These are phyloP conservation scores for Hypholoma fasciculare DNA, from an alignment of 768 basidiomycete genomes.

Conservation along the genomic window DNA sequence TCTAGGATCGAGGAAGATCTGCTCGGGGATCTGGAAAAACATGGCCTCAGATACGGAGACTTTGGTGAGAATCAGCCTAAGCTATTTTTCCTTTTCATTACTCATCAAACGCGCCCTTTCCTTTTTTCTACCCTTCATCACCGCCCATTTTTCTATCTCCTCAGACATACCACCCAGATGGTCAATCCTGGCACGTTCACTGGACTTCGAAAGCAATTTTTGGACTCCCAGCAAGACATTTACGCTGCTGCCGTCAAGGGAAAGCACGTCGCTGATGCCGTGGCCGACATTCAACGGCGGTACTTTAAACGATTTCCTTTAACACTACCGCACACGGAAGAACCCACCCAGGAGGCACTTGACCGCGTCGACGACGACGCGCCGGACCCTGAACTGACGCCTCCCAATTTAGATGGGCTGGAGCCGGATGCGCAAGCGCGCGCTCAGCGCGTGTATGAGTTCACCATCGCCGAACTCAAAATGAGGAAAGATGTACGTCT, in stretches of 20 bases:
- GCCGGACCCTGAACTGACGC: background rate
- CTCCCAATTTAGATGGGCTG: background rate
- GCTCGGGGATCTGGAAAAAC: too few relatives aligned
- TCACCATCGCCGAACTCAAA: background rate
- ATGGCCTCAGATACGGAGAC: too few relatives aligned
- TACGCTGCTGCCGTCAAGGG: background rate
- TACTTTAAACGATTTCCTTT: conserved; percentile 7
- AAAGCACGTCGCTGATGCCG: background rate
- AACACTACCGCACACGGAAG: background rate
- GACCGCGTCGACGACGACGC: background rate
- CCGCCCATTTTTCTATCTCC: too few relatives aligned
- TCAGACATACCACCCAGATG: background rate
- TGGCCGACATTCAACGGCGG: background rate
- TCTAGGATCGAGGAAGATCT: too few relatives aligned
- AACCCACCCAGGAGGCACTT: background rate
- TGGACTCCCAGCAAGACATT: background rate
- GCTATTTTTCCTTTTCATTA: too few relatives aligned
- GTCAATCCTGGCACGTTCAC: conserved; percentile 2
- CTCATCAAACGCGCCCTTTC: too few relatives aligned
- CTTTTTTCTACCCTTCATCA: too few relatives aligned
- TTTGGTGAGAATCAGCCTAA: too few relatives aligned
- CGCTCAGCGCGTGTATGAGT: background rate
- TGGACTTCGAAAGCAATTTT: background rate
- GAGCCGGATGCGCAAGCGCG: background rate
- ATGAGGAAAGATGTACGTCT: background rate